Evolutionary conservation across 345 rosid genomes (phyloP), one percentile per base, ranked within the genome.

Genomic region (Hypericum perforatum): DNA sequence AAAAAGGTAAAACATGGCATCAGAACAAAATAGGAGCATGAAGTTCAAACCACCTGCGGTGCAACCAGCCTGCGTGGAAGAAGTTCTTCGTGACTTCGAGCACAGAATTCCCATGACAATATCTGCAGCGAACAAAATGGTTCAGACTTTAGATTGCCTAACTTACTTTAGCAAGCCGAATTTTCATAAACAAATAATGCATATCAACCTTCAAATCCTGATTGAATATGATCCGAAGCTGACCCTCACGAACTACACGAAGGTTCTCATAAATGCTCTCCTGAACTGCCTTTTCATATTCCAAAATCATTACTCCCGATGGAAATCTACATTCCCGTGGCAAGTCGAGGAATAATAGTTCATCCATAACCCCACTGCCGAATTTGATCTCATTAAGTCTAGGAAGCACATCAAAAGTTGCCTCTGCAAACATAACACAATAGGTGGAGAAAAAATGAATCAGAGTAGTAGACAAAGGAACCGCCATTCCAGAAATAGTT

Each of bases 211-310:
- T 88, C 49, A 92, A 76, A 52, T 92, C 98, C 46, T 80, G 86
- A 55, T 94, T 77, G 60, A 92, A 92, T 65, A 84, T 63, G 59
- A 92, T 80, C 45, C 98, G 86, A 52, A 92, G 94, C 70, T 78
- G 90, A 61, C 98, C 98, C 82, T 88, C 98, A 41, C 94, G 96
- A 49, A 92, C 90, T 65, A 92, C 94, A 58, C 96, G 98, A 70
- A 88, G 86, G 52, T 92, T 90, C 76, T 92, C 98, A 59, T 88
- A 85, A 16, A 92, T 94, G 77, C 85, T 92, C 75, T 88, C 98
- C 62, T 88, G 94, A 60, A 92, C 95, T 47, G 95, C 96, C 73
- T 88, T 92, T 45, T 67, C 84, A 70, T 85, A 92, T 60, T 92
- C 94, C 66, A 92, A 72, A 61, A 75, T 72, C 95, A 92, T 85